A percentile compares a stretch with the other conserved stretches of the same genome.
phyloP scores from a whole-genome alignment of 306 rosid genomes.

The Vigna trinervia region DNA sequence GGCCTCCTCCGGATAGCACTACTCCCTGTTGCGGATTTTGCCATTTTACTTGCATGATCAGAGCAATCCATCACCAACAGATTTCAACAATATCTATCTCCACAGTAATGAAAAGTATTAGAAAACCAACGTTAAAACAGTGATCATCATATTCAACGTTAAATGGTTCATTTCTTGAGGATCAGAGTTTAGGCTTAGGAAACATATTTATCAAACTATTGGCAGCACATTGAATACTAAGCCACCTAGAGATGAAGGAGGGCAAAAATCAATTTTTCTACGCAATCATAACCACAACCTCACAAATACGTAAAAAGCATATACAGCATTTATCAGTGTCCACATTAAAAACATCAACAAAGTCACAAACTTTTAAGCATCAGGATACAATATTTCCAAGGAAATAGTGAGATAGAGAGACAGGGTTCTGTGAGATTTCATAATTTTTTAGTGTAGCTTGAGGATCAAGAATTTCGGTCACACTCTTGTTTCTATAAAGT shows the following conservation, averaged over 20 bases:
- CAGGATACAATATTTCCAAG: not conserved
- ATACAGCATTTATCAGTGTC: not conserved
- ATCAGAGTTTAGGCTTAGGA: constrained; percentile 2
- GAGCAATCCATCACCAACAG: constrained; percentile 57
- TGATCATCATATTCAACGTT: not conserved
- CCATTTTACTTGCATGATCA: constrained; percentile 45
- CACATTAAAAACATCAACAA: not conserved
- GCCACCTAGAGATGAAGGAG: constrained; percentile 2
- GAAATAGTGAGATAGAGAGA: too few relatives aligned
- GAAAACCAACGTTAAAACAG: constrained; percentile 16
- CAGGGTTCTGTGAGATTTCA: not conserved
- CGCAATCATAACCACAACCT: constrained; percentile 2
- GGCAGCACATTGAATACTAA: not conserved
- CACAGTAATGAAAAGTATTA: constrained; percentile 6
- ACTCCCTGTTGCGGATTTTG: constrained; percentile 39
- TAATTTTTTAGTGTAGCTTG: not conserved
- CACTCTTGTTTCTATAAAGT: too few relatives aligned
- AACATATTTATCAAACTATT: constrained; percentile 1
- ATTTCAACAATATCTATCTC: constrained; percentile 27
- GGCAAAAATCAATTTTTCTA: not conserved
- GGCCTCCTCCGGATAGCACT: constrained; percentile 59
- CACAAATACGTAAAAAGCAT: constrained; percentile 7
- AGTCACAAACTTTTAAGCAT: constrained; percentile 11
- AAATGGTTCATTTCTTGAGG: not conserved
- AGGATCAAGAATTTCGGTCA: not conserved